Conservation (phyloP, 306 rosid genomes). For the Medicago arabica region DNA sequence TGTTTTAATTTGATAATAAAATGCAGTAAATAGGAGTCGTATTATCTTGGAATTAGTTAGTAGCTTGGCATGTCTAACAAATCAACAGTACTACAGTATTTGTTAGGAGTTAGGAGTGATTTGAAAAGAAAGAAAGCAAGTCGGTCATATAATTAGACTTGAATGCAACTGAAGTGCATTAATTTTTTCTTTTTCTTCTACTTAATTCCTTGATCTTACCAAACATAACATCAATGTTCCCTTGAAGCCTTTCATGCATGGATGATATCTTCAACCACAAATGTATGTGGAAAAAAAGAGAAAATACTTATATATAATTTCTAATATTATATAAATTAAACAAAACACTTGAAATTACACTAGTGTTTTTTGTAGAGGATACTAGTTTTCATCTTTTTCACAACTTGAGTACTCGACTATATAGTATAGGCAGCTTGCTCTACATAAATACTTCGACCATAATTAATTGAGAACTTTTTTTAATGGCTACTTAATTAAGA, state of each 20-base stretch:
- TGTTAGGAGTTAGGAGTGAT: slow-evolving; percentile 48
- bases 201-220: slow-evolving; percentile 30
- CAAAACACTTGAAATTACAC: too few relatives aligned
- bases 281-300: background rate
- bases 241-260: slow-evolving; percentile 28
- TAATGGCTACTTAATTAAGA: too few relatives aligned
- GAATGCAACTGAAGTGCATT: background rate
- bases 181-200: background rate
- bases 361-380: too few relatives aligned
- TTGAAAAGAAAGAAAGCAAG: slow-evolving; percentile 23
- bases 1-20: too few relatives aligned
- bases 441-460: too few relatives aligned
- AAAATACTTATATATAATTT: background rate
- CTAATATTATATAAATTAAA: too few relatives aligned
- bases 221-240: slow-evolving; percentile 39
- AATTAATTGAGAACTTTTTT: too few relatives aligned
- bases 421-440: too few relatives aligned
- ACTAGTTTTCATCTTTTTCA: too few relatives aligned
- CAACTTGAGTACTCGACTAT: too few relatives aligned
- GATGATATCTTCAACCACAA: slow-evolving; percentile 31
- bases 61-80: background rate
- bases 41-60: too few relatives aligned
- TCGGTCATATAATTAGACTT: slow-evolving; percentile 19
- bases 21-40: too few relatives aligned
- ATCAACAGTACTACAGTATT: slow-evolving; percentile 15